Conservation (phyloP, 345 rosid species). For the Alliaria petiolata region DNA sequence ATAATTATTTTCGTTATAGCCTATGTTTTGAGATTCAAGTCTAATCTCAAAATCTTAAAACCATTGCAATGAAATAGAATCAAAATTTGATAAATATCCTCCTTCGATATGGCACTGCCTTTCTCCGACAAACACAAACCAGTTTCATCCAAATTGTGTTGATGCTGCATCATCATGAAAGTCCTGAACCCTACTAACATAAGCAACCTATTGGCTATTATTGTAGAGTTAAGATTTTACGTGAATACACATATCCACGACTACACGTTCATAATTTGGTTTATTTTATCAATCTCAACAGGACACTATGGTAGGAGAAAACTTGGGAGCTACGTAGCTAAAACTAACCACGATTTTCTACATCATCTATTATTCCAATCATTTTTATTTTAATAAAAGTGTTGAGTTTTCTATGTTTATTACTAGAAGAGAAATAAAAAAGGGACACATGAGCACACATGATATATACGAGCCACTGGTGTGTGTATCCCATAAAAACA, state of each 20-base stretch:
- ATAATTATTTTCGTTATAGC: no score
- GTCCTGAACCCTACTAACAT: neutral
- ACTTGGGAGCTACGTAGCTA: neutral
- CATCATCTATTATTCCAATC: neutral
- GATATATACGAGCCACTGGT: constrained; percentile 11
- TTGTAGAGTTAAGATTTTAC: neutral
- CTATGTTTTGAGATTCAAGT: no score
- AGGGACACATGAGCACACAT: constrained; percentile 5
- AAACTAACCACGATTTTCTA: neutral
- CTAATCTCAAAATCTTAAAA: no score
- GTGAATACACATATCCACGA: neutral
- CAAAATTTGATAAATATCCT: no score
- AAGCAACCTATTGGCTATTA: no score
- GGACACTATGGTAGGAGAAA: neutral
- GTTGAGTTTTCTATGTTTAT: neutral
- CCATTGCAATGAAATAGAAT: no score
- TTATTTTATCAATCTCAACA: neutral
- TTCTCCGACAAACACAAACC: no score
- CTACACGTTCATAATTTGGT: neutral
- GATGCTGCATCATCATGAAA: no score
- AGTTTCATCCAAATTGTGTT: no score
- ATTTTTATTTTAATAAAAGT: no score
- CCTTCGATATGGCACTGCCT: no score
- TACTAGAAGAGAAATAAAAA: neutral
- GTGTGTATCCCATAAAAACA: constrained; percentile 19